Conservation (phyloP, 345 rosid species). For the Populus alba region DNA sequence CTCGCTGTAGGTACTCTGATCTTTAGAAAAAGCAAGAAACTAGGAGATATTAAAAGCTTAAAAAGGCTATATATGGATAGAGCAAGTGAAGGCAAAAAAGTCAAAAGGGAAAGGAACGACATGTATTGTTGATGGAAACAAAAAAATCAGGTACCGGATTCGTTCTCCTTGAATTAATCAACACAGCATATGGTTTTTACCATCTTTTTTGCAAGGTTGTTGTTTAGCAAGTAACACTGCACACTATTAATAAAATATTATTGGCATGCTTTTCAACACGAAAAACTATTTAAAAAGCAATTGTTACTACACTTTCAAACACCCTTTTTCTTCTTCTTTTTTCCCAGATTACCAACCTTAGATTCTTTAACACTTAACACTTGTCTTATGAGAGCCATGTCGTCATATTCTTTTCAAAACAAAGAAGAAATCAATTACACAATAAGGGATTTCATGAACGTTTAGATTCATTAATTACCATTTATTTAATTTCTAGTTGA, state of each 20-base stretch:
- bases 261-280: too few species aligned
- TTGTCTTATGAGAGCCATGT: too few species aligned
- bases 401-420: too few species aligned
- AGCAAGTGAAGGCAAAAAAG: background rate
- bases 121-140: background rate
- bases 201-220: background rate
- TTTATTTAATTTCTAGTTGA: background rate
- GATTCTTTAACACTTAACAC: too few species aligned
- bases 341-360: too few species aligned
- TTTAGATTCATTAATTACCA: background rate
- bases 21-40: too few species aligned
- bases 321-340: too few species aligned
- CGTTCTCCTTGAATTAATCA: background rate
- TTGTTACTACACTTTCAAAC: too few species aligned
- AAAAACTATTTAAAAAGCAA: too few species aligned
- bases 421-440: background rate
- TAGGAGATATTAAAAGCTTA: background rate
- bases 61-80: background rate
- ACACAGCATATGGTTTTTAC: constrained; percentile 9
- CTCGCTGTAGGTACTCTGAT: background rate
- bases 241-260: background rate
- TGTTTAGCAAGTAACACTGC: background rate
- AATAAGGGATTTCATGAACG: background rate
- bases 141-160: constrained; percentile 2
- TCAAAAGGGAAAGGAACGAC: background rate